Evolutionary conservation across 73 alveolate species (phyloP).

Genomic region (Blepharisma japonicum): DNA sequence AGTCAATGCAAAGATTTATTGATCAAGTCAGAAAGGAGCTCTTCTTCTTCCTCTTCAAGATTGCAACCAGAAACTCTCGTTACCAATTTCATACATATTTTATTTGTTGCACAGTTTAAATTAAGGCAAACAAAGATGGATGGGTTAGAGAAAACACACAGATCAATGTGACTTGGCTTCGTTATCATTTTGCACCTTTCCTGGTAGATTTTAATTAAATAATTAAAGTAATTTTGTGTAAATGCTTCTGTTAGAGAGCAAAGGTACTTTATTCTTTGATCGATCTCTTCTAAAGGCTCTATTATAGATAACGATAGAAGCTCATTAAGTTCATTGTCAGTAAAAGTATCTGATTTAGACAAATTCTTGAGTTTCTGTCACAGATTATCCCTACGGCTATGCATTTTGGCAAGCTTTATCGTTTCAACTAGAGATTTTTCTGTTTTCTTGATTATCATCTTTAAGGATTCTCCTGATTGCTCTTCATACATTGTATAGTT

Average conservation of each 20-base stretch:
- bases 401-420: not conserved
- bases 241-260: not conserved
- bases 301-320: not conserved
- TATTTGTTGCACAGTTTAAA: not conserved
- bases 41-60: constrained; percentile 15
- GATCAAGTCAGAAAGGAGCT: not conserved
- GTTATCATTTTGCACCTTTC: not conserved
- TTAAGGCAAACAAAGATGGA: not conserved
- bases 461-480: too few species aligned
- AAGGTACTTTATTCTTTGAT: not conserved
- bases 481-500: too few species aligned
- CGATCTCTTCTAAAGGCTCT: not conserved
- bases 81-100: not conserved
- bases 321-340: not conserved
- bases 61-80: not conserved
- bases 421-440: too few species aligned
- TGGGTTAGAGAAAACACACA: not conserved
- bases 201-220: not conserved
- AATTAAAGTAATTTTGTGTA: not conserved
- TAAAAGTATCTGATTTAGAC: not conserved
- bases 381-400: not conserved
- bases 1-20: constrained; percentile 18
- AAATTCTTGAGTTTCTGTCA: not conserved
- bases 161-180: not conserved
- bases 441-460: too few species aligned